phyloP scores from a whole-genome alignment of 257 asterid genomes.

The Salvia rosmarinus region DNA sequence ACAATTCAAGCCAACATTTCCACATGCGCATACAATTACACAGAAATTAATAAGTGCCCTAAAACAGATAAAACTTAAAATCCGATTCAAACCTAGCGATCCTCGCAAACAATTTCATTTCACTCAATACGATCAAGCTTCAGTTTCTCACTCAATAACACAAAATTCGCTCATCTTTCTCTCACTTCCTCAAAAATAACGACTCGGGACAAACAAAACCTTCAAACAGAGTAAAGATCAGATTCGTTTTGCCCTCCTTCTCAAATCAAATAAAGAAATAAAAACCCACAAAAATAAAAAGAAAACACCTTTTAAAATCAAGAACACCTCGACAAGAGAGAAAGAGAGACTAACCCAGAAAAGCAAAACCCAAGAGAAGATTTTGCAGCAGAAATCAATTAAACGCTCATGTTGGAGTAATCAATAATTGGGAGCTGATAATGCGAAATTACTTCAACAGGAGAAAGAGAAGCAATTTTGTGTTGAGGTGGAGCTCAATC shows the following conservation, averaged over 20 bases:
- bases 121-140: slow-evolving; percentile 23
- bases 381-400: slow-evolving; percentile 22
- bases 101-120: slow-evolving; percentile 20
- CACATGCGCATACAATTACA: slow-evolving; percentile 25
- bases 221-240: slow-evolving; percentile 26
- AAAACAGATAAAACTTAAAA: slow-evolving; percentile 19
- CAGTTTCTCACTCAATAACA: slow-evolving; percentile 12
- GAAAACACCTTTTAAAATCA: not conserved
- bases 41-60: slow-evolving; percentile 18
- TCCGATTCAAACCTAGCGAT: slow-evolving; percentile 27
- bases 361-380: slow-evolving; percentile 42
- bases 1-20: slow-evolving; percentile 14
- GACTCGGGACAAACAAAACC: not conserved
- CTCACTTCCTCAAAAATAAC: not conserved
- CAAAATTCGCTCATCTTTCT: slow-evolving; percentile 19
- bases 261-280: not conserved
- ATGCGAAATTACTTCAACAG: slow-evolving; percentile 23
- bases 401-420: slow-evolving; percentile 34
- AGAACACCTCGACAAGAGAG: not conserved
- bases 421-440: slow-evolving; percentile 36
- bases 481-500: slow-evolving; percentile 58
- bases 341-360: slow-evolving; percentile 47
- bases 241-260: not conserved
- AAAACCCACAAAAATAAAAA: not conserved
- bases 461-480: slow-evolving; percentile 28